Base-by-base conservation (phyloP, 108 stramenopile genomes). In the Nitzschia sp. region DNA sequence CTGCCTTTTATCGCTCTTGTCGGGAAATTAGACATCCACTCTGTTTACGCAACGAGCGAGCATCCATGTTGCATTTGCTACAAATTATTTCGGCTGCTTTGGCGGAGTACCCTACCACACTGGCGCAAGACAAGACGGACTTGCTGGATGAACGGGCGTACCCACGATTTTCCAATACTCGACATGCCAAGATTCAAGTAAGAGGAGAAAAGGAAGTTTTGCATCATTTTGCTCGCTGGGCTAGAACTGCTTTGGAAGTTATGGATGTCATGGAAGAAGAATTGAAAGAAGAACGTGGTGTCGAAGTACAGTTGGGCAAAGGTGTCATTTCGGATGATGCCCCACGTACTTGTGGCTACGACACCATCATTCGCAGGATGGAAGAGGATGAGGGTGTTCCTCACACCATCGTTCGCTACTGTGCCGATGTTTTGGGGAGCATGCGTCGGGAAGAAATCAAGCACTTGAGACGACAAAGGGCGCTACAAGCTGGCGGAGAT, bases 151-250 rank as follows among this genome's bases (percentile, higher is more conserved):
- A 90, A 69, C 51, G 48, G 15, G 29, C 50, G 12, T 90, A 81
- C 70, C 88, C 88, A 25, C 80, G 79, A 39, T 96, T 87, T 65
- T 89, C 86, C 65, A 95, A 95, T 57, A 57, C 69, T 15, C 85
- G 95, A 29, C 90, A 95, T 75, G 95, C 92, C 51, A 89, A 86
- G 63, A 87, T 95, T 59, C 95, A 95, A 75, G 92, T 95, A 10
- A 71, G 77, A 8, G 92, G 92, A 12, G 95, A 95, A 78, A 95
- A 95, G 73, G 89, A 88, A 71, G 92, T 95, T 5, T 69, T 95
- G 70, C 86, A 89, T 61, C 91, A 93, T 57, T 95, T 82, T 82
- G 77, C 77, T 1, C 53, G 71, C 20, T 92, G 90, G 86, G 90
- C 90, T 6, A 64, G 77, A 11, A 86, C 89, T 8, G 90, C 85